phyloP scores from a whole-genome alignment of 1,284 basidiomycete genomes.

The Trametes hirsuta region DNA sequence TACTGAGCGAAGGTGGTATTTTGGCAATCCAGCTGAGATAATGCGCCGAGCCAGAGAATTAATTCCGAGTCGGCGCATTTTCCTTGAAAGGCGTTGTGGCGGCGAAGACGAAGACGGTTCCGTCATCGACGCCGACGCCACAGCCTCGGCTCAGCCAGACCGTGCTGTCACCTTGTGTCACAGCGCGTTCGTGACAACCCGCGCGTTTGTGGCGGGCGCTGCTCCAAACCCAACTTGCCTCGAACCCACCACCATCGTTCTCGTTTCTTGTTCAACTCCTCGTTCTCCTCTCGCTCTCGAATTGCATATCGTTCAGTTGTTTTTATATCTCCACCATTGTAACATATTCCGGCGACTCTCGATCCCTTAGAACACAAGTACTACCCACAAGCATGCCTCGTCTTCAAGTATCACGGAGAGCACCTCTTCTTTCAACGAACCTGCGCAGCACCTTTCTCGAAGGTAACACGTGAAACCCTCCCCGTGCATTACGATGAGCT shows the following conservation, averaged over 20 bases:
- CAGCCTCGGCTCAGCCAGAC: not conserved
- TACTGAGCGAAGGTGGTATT: too few species aligned
- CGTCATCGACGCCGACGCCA: not conserved
- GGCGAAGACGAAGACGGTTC: too few species aligned
- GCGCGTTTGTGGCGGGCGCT: slow-evolving; percentile 1
- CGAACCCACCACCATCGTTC: slow-evolving; percentile 3
- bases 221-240: slow-evolving; percentile 14
- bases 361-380: not conserved
- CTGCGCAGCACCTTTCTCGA: slow-evolving; percentile 16
- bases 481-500: too few species aligned
- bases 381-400: slow-evolving; percentile 15
- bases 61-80: not conserved
- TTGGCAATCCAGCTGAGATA: not conserved
- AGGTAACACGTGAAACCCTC: not conserved
- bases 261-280: not conserved
- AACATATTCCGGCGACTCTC: not conserved
- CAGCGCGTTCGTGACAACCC: slow-evolving; percentile 1
- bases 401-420: slow-evolving; percentile 13
- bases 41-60: not conserved
- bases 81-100: too few species aligned
- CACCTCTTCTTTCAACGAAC: slow-evolving; percentile 15
- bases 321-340: not conserved
- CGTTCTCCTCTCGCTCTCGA: not conserved
- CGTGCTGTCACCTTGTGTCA: slow-evolving; percentile 5
- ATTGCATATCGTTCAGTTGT: not conserved